Percentiles rank a stretch among this genome's conserved stretches.
These are phyloP conservation scores for Tetrapisispora phaffii DNA, from an alignment of 805 yeast species.

Conservation along the genomic window DNA sequence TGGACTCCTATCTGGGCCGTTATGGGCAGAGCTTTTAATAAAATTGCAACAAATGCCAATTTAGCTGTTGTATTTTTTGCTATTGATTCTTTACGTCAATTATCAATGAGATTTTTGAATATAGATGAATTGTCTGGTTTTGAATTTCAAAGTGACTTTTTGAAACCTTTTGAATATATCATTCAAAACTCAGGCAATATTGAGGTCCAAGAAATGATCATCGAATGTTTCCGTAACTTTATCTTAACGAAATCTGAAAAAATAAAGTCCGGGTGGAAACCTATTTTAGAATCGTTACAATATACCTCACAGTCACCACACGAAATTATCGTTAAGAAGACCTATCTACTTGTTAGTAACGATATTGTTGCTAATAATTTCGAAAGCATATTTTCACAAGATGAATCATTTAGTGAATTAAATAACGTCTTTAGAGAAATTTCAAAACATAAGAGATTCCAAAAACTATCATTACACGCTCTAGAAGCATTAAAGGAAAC, in stretches of 20 bases:
- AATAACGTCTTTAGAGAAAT: constrained; percentile 69
- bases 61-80: constrained; percentile 78
- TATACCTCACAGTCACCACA: constrained; percentile 52
- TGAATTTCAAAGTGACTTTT: constrained; percentile 88
- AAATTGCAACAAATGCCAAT: constrained; percentile 73
- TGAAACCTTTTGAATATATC: constrained; percentile 80
- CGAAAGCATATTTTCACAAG: constrained; percentile 57
- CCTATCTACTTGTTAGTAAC: constrained; percentile 49
- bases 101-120: constrained; percentile 84
- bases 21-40: constrained; percentile 82
- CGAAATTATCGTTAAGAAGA: constrained; percentile 51
- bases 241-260: constrained; percentile 60
- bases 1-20: constrained; percentile 95
- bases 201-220: constrained; percentile 76
- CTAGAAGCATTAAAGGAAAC: constrained; percentile 61
- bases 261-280: constrained; percentile 90
- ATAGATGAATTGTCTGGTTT: constrained; percentile 92
- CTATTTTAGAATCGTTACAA: constrained; percentile 70
- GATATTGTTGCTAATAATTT: constrained; percentile 53
- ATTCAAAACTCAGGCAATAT: constrained; percentile 54
- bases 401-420: constrained; percentile 49
- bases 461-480: constrained; percentile 70
- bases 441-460: constrained; percentile 77
- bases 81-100: constrained; percentile 84
- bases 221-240: constrained; percentile 84